A percentile compares a stretch with the other conserved stretches of the same genome.
Evolutionary conservation across 139 green algal genomes (phyloP).

Genomic region (Diplosphaera chodatii): DNA sequence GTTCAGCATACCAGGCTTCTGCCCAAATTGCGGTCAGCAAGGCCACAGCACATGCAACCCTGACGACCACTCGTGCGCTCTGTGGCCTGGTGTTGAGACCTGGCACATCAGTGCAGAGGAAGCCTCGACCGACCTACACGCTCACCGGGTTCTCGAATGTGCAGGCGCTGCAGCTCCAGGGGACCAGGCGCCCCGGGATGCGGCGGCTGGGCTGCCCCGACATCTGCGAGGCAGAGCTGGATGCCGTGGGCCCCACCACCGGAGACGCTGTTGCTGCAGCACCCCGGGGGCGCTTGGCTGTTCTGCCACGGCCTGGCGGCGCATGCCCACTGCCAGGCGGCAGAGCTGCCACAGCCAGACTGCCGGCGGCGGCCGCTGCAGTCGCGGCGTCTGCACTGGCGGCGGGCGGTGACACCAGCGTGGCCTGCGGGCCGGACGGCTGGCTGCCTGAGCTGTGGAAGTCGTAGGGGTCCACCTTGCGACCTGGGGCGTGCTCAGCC

Average conservation of each 20-base stretch:
- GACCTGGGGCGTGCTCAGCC: background rate
- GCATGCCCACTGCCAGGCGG: background rate
- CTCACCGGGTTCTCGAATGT: constrained; percentile 28
- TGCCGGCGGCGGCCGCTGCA: no score
- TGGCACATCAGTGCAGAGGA: no score
- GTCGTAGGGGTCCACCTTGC: background rate
- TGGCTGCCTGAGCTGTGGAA: background rate
- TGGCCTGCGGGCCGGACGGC: background rate
- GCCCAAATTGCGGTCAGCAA: no score
- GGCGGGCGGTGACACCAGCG: background rate
- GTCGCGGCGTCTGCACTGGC: no score
- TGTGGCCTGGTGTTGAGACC: no score
- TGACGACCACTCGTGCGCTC: no score
- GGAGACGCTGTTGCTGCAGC: background rate
- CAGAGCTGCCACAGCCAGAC: no score
- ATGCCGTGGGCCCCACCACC: no score
- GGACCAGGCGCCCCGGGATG: constrained; percentile 29
- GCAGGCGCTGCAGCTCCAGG: constrained; percentile 33
- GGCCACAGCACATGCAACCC: no score
- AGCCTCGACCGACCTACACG: no score
- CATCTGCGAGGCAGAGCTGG: background rate
- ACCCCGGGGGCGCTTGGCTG: background rate
- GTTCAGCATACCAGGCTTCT: no score
- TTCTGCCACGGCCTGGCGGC: background rate
- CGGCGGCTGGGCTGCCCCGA: constrained; percentile 10